Conservation (phyloP, 495 filamentous ascomycete genomes). For the Pseudotulostoma volvatum region DNA sequence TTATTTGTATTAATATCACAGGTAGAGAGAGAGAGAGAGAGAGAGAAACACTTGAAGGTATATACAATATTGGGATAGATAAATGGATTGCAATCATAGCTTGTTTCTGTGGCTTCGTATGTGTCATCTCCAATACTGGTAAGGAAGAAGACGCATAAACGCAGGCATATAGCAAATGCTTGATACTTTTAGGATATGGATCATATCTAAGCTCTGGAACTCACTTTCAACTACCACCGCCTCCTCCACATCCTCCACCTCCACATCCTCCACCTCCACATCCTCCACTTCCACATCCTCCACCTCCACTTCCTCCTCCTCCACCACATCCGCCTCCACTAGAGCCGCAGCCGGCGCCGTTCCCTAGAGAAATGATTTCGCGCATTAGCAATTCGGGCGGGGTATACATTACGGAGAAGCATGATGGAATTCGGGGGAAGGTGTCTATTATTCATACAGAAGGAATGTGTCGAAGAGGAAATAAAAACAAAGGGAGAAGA, state of each 20-base stretch:
- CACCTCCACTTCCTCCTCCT: constrained; percentile 26
- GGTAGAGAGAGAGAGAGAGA: no score
- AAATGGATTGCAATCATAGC: no score
- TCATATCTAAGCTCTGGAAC: no score
- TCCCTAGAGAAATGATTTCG: constrained; percentile 22
- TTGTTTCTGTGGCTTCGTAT: no score
- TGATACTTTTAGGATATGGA: no score
- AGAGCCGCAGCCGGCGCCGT: constrained; percentile 29
- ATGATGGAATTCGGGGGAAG: background rate
- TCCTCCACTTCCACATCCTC: constrained; percentile 6
- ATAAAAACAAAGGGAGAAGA: background rate
- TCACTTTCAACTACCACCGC: constrained; percentile 1
- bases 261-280: constrained; percentile 8
- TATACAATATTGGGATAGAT: no score
- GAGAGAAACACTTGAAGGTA: no score
- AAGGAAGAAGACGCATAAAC: no score
- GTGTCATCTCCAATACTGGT: no score
- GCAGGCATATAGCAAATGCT: no score
- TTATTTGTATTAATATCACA: no score
- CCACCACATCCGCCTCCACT: constrained; percentile 37
- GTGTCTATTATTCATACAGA: background rate
- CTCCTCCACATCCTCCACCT: constrained; percentile 8
- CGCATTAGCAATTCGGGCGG: background rate
- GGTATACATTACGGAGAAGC: background rate
- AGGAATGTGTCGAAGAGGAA: background rate